These are phyloP conservation scores for Aspergillus incahuasiensis DNA, from an alignment of 495 filamentous ascomycete species.

Conservation along the genomic window DNA sequence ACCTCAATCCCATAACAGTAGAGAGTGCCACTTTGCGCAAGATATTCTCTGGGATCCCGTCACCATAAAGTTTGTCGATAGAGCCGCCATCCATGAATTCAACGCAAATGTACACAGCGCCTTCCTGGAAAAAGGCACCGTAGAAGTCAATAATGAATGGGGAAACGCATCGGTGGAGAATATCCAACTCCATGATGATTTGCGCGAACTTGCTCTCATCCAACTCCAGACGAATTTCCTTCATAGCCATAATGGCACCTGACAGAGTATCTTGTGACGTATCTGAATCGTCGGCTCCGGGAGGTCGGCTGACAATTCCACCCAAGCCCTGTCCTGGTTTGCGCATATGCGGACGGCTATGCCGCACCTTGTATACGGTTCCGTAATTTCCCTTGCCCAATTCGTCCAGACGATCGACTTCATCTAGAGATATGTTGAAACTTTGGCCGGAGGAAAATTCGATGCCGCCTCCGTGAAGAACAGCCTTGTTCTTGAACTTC, in stretches of 20 bases:
- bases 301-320: constrained; percentile 47
- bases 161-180: constrained; percentile 89
- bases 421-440: constrained; percentile 92
- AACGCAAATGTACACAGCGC: constrained; percentile 98
- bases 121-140: constrained; percentile 98
- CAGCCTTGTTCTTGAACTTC: constrained; percentile 89
- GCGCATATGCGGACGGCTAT: constrained; percentile 72
- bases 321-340: constrained; percentile 73
- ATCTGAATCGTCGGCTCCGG: constrained; percentile 21
- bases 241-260: constrained; percentile 95
- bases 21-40: constrained; percentile 89
- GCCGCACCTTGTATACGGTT: constrained; percentile 93
- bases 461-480: constrained; percentile 81
- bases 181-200: constrained; percentile 97
- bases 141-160: constrained; percentile 99
- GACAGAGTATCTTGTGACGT: constrained; percentile 41
- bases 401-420: constrained; percentile 92
- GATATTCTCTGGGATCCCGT: constrained; percentile 83
- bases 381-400: constrained; percentile 98
- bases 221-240: constrained; percentile 94
- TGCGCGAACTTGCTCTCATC: constrained; percentile 95
- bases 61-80: constrained; percentile 93
- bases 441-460: constrained; percentile 85
- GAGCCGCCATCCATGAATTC: constrained; percentile 99
- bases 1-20: constrained; percentile 86